Conservation (phyloP, 2,329 filamentous ascomycete species). For the Pseudogymnoascus sp. region DNA sequence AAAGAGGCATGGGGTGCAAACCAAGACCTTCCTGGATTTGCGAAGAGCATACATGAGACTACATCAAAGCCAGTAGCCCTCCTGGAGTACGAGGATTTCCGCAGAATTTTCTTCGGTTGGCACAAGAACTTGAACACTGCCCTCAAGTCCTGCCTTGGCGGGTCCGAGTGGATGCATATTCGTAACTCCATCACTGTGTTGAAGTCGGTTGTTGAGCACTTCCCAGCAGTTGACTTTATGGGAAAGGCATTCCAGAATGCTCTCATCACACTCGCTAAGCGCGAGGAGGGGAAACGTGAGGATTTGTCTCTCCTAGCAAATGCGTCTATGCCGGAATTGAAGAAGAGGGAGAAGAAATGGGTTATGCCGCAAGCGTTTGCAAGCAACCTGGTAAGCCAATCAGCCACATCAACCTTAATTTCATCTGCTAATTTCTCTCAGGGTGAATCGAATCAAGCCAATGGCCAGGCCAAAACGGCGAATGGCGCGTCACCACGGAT, state of each 20-base stretch:
- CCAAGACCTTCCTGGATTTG: slow-evolving; percentile 68
- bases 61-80: slow-evolving; percentile 58
- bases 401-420: neutral
- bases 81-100: slow-evolving; percentile 78
- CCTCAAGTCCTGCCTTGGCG: slow-evolving; percentile 71
- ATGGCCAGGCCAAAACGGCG: slow-evolving; percentile 10
- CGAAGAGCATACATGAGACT: slow-evolving; percentile 59
- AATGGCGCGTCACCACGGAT: neutral
- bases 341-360: slow-evolving; percentile 59
- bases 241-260: slow-evolving; percentile 57
- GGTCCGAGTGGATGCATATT: slow-evolving; percentile 94
- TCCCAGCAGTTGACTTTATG: slow-evolving; percentile 86
- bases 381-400: slow-evolving; percentile 47
- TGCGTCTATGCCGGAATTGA: slow-evolving; percentile 61
- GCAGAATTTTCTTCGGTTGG: slow-evolving; percentile 80
- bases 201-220: slow-evolving; percentile 69
- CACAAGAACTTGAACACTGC: slow-evolving; percentile 74
- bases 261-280: slow-evolving; percentile 55
- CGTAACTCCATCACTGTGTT: slow-evolving; percentile 88
- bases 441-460: slow-evolving; percentile 14
- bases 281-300: slow-evolving; percentile 57
- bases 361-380: slow-evolving; percentile 67
- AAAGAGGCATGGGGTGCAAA: slow-evolving; percentile 66
- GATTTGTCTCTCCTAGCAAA: slow-evolving; percentile 68
- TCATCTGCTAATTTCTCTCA: slow-evolving; percentile 23